Evolutionary conservation across 2,329 filamentous ascomycete species (phyloP), one percentile per base, ranked within the genome.

Genomic region (Xylariaceae sp.): DNA sequence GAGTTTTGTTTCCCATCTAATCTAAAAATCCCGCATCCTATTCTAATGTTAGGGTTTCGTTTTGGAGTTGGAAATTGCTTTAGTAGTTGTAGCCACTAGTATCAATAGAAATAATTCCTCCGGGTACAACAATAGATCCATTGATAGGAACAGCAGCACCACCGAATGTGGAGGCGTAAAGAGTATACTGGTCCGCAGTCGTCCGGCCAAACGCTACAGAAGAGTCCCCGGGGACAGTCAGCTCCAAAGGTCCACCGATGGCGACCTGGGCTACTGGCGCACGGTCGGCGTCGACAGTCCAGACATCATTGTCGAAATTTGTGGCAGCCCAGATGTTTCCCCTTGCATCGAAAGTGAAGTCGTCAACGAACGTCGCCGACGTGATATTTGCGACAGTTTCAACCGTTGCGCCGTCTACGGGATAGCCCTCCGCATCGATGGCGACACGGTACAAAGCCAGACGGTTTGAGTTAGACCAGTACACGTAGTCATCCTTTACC

Each of bases 391-490:
- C 42, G 20, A 52, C 43, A 7, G 12, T 42, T 21, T 52, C 49
- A n/a, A 50, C 38, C 14, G 22, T 19, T 6, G 40, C 46, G 16
- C 44, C 42, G 11, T 5, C 6, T 17, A 37, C 20, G 8, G 45
- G 36, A 22, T 45, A 45, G 10, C 49, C 52, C 6, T 47, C 3
- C 22, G 22, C 32, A 19, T 55, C 37, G 21, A 57, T 45, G 10
- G 14, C 21, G 14, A 48, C 33, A 6, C 52, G 47, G 37, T 49
- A 55, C 10, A 57, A 42, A 1, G 42, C 44, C 6, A 21, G 19
- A 7, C 25, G 27, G 25, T 47, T 37, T 5, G 51, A 48, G 43
- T 60, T 58, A 29, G 47, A 49, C 55, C 53, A 58, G 46, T 58
- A 58, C 34, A 55, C 37, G 25, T 54, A 47, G 1, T 48, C 52